Conservation (phyloP, 2,329 filamentous ascomycete species). For the Monosporascus sp. region DNA sequence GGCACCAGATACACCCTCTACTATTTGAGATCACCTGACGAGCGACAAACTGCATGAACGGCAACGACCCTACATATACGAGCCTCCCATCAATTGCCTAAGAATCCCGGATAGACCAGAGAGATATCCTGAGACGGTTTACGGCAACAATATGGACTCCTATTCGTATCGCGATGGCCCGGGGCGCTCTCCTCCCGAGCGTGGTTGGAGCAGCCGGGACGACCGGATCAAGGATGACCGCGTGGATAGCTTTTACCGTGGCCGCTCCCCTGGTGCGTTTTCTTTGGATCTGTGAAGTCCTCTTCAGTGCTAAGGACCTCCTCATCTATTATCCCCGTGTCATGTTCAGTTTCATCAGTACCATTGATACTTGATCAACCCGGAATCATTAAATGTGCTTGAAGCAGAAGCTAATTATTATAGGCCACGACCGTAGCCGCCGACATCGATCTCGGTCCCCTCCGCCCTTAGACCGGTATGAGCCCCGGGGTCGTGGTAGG, state of each 20-base stretch:
- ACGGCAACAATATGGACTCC: conserved; percentile 43
- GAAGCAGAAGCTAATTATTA: conserved; percentile 16
- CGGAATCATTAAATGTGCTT: neutral
- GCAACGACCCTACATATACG: conserved; percentile 18
- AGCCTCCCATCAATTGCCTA: conserved; percentile 2
- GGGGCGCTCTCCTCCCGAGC: conserved; percentile 49
- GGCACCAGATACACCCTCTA: conserved; percentile 26
- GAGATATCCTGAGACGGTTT: conserved; percentile 4
- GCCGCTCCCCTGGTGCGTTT: conserved; percentile 65
- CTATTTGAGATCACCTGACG: conserved; percentile 21
- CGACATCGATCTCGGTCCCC: conserved; percentile 69
- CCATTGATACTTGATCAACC: neutral
- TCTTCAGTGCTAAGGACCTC: neutral
- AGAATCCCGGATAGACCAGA: neutral
- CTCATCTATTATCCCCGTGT: neutral
- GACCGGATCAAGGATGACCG: conserved; percentile 50
- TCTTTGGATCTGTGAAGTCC: neutral
- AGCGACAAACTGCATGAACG: conserved; percentile 15
- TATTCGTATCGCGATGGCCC: conserved; percentile 50
- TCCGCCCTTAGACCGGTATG: conserved; percentile 67
- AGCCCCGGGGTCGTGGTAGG: conserved; percentile 59
- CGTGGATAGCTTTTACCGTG: conserved; percentile 58
- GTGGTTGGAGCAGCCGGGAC: conserved; percentile 47
- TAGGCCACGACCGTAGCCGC: conserved; percentile 51
- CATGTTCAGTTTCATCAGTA: neutral